phyloP scores from a whole-genome alignment of 1,139 yeast species.

The Lodderomyces beijingensis region DNA sequence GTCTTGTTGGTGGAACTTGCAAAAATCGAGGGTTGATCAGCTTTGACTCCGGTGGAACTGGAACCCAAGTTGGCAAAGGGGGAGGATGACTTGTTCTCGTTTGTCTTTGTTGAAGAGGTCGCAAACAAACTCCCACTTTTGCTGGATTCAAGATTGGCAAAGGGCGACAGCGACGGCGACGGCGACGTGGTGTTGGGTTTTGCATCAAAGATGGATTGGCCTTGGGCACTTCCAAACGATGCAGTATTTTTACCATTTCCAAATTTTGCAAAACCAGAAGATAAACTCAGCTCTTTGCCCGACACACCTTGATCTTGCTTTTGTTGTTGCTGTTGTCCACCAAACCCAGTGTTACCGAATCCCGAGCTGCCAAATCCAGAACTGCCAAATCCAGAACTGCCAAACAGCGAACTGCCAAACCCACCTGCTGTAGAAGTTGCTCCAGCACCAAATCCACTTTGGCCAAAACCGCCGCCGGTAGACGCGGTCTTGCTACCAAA shows the following conservation, averaged over 20 bases:
- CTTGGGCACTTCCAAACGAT: conserved; percentile 1
- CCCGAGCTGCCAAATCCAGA: too few species aligned
- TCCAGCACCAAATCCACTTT: conserved; percentile 9
- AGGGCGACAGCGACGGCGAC: not conserved
- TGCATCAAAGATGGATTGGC: conserved; percentile 6
- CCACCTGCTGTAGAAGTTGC: too few species aligned
- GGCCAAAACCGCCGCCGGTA: conserved; percentile 14
- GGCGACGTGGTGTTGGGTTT: not conserved
- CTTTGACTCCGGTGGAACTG: conserved; percentile 2
- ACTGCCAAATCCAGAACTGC: too few species aligned
- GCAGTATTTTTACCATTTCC: not conserved
- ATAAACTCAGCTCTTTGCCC: conserved; percentile 1
- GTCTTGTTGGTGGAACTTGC: not conserved
- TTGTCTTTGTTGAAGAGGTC: too few species aligned
- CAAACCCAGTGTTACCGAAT: too few species aligned
- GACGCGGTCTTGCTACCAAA: conserved; percentile 14
- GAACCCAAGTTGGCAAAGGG: conserved; percentile 5
- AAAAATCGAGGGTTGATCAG: not conserved
- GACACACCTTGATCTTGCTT: too few species aligned
- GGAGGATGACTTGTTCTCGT: conserved; percentile 3
- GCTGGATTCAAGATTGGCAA: too few species aligned
- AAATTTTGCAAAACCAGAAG: conserved; percentile 12
- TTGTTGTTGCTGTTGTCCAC: conserved; percentile 3
- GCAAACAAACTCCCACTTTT: too few species aligned
- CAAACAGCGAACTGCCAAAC: too few species aligned